Conservation (phyloP, 345 rosid species). For the Syzygium aqueum region DNA sequence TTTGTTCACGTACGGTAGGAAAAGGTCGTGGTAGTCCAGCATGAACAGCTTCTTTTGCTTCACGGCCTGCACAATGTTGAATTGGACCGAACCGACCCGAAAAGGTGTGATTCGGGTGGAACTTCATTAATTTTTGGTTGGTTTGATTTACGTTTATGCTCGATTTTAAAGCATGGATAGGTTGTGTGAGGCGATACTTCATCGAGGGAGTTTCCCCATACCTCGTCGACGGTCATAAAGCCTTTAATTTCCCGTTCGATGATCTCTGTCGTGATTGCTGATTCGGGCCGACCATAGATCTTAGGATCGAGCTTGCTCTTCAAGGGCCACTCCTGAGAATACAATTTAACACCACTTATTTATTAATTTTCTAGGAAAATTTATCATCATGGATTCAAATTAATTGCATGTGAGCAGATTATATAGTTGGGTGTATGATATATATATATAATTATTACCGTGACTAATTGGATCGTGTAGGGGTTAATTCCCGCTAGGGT, state of each 20-base stretch:
- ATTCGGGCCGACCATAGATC: conserved; percentile 54
- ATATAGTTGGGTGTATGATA: neutral
- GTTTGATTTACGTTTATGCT: neutral
- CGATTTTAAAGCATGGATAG: neutral
- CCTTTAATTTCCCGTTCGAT: conserved; percentile 50
- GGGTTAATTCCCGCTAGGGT: conserved; percentile 83
- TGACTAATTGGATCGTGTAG: conserved; percentile 32
- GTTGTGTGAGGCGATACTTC: neutral
- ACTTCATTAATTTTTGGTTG: neutral
- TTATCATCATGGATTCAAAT: neutral
- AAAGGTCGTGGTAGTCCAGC: conserved; percentile 48
- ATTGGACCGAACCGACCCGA: neutral
- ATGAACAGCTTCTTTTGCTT: conserved; percentile 39
- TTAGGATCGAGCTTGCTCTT: conserved; percentile 63
- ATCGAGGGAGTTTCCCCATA: neutral
- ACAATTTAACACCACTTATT: neutral
- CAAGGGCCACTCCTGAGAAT: conserved; percentile 72
- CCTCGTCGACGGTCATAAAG: conserved; percentile 40
- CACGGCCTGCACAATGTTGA: conserved; percentile 22
- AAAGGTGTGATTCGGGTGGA: neutral
- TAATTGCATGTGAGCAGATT: neutral
- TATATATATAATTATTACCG: conserved; percentile 19
- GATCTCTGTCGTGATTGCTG: conserved; percentile 55
- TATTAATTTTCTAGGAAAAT: neutral
- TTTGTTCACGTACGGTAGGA: conserved; percentile 58